Percentiles rank a stretch among this genome's conserved stretches.
phyloP scores from a whole-genome alignment of 176 grass and related monocot species.

The Aegilops sharonensis region DNA sequence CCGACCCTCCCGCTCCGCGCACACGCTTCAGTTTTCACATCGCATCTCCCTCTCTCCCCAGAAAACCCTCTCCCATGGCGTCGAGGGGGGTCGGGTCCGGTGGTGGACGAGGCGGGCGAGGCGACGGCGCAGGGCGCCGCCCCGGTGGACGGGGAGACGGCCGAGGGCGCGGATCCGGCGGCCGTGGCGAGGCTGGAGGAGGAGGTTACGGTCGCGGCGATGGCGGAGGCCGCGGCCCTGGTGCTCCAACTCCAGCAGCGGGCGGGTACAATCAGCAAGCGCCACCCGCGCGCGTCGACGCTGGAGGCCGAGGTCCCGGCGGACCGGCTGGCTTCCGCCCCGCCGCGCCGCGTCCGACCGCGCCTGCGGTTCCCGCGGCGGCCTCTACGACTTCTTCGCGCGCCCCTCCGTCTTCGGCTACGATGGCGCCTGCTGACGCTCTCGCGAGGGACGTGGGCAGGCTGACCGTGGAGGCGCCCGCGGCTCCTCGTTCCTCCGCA shows the following conservation, averaged over 20 bases:
- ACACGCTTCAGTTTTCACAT: background rate
- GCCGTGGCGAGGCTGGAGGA: background rate
- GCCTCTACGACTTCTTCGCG: background rate
- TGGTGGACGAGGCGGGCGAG: background rate
- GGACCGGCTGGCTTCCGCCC: background rate
- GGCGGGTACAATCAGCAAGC: background rate
- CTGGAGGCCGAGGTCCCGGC: background rate
- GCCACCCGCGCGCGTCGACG: background rate
- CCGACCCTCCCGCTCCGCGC: no score
- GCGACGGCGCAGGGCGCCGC: background rate
- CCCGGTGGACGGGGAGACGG: background rate
- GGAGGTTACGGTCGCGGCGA: background rate
- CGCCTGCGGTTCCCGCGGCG: background rate
- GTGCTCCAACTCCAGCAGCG: background rate
- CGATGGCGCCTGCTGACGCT: background rate
- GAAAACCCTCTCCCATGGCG: conserved; percentile 26
- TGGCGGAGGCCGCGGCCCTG: background rate
- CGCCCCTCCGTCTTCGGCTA: background rate
- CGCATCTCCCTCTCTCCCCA: background rate
- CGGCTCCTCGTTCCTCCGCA: background rate
- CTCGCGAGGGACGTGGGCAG: conserved; percentile 27
- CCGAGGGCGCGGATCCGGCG: background rate
- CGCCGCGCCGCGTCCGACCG: background rate
- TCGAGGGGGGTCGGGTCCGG: background rate
- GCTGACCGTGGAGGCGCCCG: conserved; percentile 21